Percentiles rank a stretch among this genome's conserved stretches.
phyloP scores from a whole-genome alignment of 805 yeast species.

The Wickerhamiella slavikovae region DNA sequence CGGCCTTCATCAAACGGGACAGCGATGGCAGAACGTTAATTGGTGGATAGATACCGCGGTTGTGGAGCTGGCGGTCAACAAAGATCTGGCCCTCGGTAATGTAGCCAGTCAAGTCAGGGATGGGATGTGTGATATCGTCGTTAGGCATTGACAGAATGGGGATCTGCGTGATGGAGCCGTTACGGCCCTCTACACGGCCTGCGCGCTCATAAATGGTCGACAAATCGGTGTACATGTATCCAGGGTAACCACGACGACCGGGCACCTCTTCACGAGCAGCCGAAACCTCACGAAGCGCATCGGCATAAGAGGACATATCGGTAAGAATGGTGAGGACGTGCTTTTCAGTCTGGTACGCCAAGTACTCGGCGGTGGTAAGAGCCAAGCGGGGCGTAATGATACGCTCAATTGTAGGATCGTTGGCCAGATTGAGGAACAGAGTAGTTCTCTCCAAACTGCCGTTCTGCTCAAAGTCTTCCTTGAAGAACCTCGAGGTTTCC shows the following conservation, averaged over 20 bases:
- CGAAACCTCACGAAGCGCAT: constrained; percentile 97
- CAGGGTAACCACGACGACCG: constrained; percentile 99
- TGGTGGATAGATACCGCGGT: constrained; percentile 97
- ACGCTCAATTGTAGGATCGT: constrained; percentile 99
- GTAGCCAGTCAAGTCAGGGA: constrained; percentile 98
- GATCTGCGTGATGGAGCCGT: constrained; percentile 97
- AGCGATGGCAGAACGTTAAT: constrained; percentile 94
- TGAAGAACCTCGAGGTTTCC: constrained; percentile 95
- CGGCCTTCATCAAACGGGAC: constrained; percentile 96
- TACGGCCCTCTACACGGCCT: constrained; percentile 99
- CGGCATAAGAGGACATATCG: constrained; percentile 99
- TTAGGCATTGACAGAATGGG: constrained; percentile 99
- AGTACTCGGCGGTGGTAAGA: constrained; percentile 91
- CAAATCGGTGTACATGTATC: constrained; percentile 99
- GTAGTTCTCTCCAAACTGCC: constrained; percentile 97
- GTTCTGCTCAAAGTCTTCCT: constrained; percentile 97
- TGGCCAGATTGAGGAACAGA: constrained; percentile 88
- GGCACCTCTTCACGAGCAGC: constrained; percentile 99
- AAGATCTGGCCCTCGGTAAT: constrained; percentile 98
- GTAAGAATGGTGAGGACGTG: constrained; percentile 95
- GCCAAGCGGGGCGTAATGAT: constrained; percentile 98
- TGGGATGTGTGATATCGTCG: constrained; percentile 99
- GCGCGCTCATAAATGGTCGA: constrained; percentile 98
- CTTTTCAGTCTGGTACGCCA: constrained; percentile 98
- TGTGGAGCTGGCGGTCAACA: constrained; percentile 86